Conservation (phyloP, 805 yeast species). For the Ogataea sp. region DNA sequence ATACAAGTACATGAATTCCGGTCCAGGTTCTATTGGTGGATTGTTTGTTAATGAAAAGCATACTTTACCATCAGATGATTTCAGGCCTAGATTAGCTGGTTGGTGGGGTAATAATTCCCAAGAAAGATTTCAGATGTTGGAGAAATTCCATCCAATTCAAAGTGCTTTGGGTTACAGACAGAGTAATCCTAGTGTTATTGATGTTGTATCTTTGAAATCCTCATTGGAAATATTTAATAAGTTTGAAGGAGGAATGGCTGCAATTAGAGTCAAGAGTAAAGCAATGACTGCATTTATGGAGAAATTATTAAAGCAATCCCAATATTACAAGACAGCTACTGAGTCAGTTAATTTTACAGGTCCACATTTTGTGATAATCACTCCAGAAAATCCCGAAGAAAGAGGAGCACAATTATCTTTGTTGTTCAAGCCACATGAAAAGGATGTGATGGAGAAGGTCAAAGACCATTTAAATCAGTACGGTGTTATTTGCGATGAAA, state of each 20-base stretch:
- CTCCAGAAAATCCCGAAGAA: slow-evolving; percentile 50
- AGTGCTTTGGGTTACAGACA: slow-evolving; percentile 86
- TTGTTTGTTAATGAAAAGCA: slow-evolving; percentile 60
- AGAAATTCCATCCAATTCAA: slow-evolving; percentile 67
- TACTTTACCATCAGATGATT: slow-evolving; percentile 16
- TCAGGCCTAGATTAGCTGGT: slow-evolving; percentile 74
- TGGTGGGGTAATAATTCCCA: slow-evolving; percentile 91
- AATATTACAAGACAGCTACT: slow-evolving; percentile 31
- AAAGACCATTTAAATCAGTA: slow-evolving; percentile 36
- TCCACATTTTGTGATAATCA: slow-evolving; percentile 51
- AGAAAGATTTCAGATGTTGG: slow-evolving; percentile 74
- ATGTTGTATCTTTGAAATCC: slow-evolving; percentile 64
- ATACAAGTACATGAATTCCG: slow-evolving; percentile 83
- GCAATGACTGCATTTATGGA: slow-evolving; percentile 52
- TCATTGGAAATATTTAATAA: slow-evolving; percentile 53
- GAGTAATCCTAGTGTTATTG: slow-evolving; percentile 84
- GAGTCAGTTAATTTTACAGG: slow-evolving; percentile 4
- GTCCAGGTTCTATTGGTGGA: slow-evolving; percentile 93
- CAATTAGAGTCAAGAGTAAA: slow-evolving; percentile 48
- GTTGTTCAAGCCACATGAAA: slow-evolving; percentile 36
- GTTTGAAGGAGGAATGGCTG: slow-evolving; percentile 55
- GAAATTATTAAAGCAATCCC: slow-evolving; percentile 34
- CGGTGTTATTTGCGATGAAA: slow-evolving; percentile 80
- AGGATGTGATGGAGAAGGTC: slow-evolving; percentile 55
- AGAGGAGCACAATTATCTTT: slow-evolving; percentile 83